These are phyloP conservation scores for Suillus placidus DNA, from an alignment of 768 basidiomycete species.

Conservation along the genomic window DNA sequence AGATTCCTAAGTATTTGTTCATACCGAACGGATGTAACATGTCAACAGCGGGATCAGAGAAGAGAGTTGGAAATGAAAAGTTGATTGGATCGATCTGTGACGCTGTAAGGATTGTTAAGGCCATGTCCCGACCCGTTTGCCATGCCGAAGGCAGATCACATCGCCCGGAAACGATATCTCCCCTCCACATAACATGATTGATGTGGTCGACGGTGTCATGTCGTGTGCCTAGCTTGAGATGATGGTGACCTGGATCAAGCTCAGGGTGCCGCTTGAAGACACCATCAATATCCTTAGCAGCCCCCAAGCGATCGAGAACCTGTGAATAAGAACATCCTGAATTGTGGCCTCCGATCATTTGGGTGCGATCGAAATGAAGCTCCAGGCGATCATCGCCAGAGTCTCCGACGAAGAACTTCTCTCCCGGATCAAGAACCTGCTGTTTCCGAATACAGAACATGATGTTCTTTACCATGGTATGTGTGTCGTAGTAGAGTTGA, in stretches of 20 bases:
- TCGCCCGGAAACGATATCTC: not conserved
- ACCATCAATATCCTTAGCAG: too few species aligned
- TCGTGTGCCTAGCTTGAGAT: constrained; percentile 13
- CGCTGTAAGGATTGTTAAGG: not conserved
- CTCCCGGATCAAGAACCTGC: constrained; percentile 18
- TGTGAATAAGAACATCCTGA: constrained; percentile 19
- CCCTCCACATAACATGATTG: not conserved
- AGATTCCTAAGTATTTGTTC: not conserved
- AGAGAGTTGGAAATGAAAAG: not conserved
- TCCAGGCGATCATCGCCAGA: constrained; percentile 35
- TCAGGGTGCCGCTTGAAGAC: too few species aligned
- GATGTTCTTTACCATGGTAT: constrained; percentile 33
- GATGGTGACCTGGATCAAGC: constrained; percentile 18
- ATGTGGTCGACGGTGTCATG: constrained; percentile 22
- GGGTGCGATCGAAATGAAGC: constrained; percentile 26
- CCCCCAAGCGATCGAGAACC: too few species aligned
- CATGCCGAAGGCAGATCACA: not conserved
- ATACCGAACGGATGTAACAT: not conserved
- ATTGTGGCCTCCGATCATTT: constrained; percentile 25
- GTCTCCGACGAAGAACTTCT: constrained; percentile 18
- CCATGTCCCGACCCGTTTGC: not conserved
- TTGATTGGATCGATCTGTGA: not conserved
- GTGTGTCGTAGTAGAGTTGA: constrained; percentile 25
- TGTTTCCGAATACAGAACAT: constrained; percentile 14
- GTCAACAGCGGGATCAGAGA: not conserved